Conservation (phyloP, 768 basidiomycete species). For the Phanerochaete sordida region DNA sequence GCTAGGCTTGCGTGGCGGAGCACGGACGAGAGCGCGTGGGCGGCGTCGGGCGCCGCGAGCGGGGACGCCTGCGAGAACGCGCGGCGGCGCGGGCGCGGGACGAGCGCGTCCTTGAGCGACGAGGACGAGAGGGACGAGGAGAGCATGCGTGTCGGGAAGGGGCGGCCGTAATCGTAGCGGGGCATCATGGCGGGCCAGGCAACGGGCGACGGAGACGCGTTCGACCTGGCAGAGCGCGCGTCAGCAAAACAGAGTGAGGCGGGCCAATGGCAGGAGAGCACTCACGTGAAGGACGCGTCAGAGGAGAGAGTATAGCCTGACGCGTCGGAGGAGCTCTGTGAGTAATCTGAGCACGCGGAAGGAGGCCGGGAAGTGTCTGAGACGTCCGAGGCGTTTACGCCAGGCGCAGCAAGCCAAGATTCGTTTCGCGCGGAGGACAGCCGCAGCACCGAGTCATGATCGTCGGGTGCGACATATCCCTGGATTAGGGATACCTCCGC, state of each 20-base stretch:
- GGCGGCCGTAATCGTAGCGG: not conserved
- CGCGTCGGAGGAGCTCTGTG: not conserved
- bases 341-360: not conserved
- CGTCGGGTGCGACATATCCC: not conserved
- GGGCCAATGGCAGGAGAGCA: not conserved
- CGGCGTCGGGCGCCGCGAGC: not conserved
- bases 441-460: not conserved
- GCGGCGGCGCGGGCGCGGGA: not conserved
- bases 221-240: not conserved
- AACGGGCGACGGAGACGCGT: not conserved
- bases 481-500: not conserved
- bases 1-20: not conserved
- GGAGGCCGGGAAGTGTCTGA: not conserved
- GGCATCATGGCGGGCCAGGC: not conserved
- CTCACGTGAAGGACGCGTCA: not conserved
- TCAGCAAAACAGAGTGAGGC: not conserved
- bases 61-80: not conserved
- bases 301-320: not conserved
- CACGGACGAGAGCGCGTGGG: not conserved
- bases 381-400: not conserved
- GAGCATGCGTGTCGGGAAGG: not conserved
- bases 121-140: not conserved
- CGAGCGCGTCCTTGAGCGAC: constrained; percentile 7
- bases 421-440: not conserved
- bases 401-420: not conserved